Evolutionary conservation across 108 stramenopile genomes (phyloP).

Genomic region (Nitzschia sp.): DNA sequence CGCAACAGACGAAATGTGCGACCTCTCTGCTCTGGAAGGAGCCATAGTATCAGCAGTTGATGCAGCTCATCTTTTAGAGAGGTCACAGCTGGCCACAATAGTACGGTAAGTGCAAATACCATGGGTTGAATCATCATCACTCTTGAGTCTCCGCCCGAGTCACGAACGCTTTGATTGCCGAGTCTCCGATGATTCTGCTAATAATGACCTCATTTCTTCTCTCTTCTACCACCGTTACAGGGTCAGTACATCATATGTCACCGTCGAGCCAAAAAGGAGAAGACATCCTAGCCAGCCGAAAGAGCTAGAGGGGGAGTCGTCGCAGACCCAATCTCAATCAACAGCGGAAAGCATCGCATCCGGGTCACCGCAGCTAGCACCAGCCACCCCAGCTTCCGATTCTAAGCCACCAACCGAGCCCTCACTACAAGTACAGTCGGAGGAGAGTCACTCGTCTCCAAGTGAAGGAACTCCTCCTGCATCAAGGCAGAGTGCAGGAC

Average conservation of each 20-base stretch:
- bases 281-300: conserved; percentile 24
- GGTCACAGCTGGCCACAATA: conserved; percentile 79
- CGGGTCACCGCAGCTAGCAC: conserved; percentile 1
- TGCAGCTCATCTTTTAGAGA: conserved; percentile 81
- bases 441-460: no score
- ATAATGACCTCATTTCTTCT: neutral
- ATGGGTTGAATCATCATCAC: neutral
- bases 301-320: conserved; percentile 2
- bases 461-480: no score
- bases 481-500: neutral
- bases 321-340: neutral
- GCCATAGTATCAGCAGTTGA: conserved; percentile 86
- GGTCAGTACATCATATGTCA: conserved; percentile 74
- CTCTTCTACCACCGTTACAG: conserved; percentile 34
- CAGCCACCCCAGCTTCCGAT: conserved; percentile 1
- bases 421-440: neutral
- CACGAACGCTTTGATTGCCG: neutral
- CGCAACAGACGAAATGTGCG: conserved; percentile 77
- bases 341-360: neutral
- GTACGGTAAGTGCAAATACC: conserved; percentile 46
- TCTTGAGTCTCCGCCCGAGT: no score
- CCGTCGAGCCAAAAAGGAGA: conserved; percentile 69
- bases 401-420: neutral
- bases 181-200: no score
- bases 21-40: conserved; percentile 83